Percentiles rank a stretch among this genome's conserved stretches.
phyloP scores from a whole-genome alignment of 176 grass and related monocot genomes.

The Eragrostis curvula region DNA sequence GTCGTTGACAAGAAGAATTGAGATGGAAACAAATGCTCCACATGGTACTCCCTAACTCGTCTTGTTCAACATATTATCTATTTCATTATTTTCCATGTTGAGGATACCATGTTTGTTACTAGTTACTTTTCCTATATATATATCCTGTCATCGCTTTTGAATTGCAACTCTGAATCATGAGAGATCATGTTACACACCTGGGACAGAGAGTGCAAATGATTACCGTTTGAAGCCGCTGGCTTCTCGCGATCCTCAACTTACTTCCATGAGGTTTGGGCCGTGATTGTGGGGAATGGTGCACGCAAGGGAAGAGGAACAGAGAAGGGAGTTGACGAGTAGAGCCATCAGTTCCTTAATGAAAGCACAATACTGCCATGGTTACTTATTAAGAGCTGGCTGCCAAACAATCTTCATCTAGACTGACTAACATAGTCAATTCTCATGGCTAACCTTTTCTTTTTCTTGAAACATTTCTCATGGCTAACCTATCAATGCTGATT shows the following conservation, averaged over 20 bases:
- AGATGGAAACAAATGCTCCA: neutral
- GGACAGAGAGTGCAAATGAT: too few relatives aligned
- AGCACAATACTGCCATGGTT: too few relatives aligned
- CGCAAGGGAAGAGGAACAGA: too few relatives aligned
- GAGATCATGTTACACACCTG: neutral
- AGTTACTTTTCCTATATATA: neutral
- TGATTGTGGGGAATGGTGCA: too few relatives aligned
- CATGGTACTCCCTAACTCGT: conserved; percentile 3
- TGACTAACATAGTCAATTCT: neutral
- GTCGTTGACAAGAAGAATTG: neutral
- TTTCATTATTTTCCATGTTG: neutral
- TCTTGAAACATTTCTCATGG: too few relatives aligned
- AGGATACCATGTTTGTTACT: neutral
- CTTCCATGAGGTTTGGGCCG: too few relatives aligned
- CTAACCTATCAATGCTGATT: too few relatives aligned
- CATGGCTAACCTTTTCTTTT: too few relatives aligned
- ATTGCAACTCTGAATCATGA: neutral
- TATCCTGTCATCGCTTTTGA: neutral
- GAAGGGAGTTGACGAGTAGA: neutral
- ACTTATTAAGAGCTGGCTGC: neutral
- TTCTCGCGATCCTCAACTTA: too few relatives aligned
- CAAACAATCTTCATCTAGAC: neutral
- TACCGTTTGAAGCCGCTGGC: too few relatives aligned
- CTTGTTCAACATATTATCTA: neutral
- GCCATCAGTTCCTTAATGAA: too few relatives aligned